These are phyloP conservation scores for Candida sp. DNA, from an alignment of 1,139 yeast species.

Conservation along the genomic window DNA sequence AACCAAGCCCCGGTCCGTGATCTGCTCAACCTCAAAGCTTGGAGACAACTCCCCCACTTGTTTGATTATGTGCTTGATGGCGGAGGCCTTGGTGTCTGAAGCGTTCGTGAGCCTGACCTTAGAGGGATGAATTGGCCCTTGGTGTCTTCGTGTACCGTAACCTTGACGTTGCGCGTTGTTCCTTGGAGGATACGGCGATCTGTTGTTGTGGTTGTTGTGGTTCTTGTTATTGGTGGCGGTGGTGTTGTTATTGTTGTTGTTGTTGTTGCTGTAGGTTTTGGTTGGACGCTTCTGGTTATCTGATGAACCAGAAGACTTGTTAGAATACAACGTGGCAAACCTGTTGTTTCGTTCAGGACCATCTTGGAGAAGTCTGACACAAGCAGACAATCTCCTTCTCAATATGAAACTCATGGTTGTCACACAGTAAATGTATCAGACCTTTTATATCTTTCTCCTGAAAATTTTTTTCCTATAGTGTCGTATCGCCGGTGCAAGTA, in stretches of 20 bases:
- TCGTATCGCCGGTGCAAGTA: no score
- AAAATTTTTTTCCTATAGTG: no score
- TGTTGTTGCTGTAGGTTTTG: neutral
- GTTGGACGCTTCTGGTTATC: no score
- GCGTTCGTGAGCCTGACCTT: slow-evolving; percentile 22
- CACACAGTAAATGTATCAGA: neutral
- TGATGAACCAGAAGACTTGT: neutral
- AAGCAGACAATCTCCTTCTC: neutral
- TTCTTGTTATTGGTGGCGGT: neutral
- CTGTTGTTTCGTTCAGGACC: neutral
- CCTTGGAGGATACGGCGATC: neutral
- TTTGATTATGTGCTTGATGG: slow-evolving; percentile 33
- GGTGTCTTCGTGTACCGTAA: no score
- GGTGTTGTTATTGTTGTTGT: neutral
- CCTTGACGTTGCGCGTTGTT: neutral
- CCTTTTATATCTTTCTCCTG: neutral
- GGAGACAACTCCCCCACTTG: slow-evolving; percentile 26
- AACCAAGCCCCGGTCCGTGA: slow-evolving; percentile 24
- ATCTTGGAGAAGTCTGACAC: neutral
- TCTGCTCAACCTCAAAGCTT: slow-evolving; percentile 29
- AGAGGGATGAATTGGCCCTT: neutral
- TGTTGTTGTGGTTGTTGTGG: neutral
- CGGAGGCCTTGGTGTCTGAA: slow-evolving; percentile 28
- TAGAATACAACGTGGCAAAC: neutral
- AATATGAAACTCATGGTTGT: neutral